These are phyloP conservation scores for Amanita muscaria DNA, from an alignment of 768 basidiomycete species.

Conservation along the genomic window DNA sequence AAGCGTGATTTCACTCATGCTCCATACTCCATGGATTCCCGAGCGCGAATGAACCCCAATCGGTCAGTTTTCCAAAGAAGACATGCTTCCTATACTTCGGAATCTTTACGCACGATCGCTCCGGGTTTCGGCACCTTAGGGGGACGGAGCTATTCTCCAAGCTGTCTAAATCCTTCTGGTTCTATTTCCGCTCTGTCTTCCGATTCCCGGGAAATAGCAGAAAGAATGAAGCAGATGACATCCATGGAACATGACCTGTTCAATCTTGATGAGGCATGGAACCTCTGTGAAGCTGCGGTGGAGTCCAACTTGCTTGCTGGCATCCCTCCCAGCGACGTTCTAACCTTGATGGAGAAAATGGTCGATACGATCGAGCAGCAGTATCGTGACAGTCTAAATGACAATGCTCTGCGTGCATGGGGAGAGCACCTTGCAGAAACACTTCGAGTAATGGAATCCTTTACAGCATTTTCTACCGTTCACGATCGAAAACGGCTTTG, in stretches of 20 bases:
- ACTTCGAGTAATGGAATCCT: slow-evolving; percentile 20
- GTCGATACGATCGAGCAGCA: slow-evolving; percentile 8
- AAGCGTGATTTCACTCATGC: neutral
- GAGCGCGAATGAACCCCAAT: slow-evolving; percentile 10
- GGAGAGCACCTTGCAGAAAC: slow-evolving; percentile 27
- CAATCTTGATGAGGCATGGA: slow-evolving; percentile 33
- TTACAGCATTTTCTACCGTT: slow-evolving; percentile 14
- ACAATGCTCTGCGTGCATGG: slow-evolving; percentile 23
- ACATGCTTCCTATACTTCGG: slow-evolving; percentile 16
- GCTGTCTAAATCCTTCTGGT: slow-evolving; percentile 5
- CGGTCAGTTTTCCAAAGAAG: slow-evolving; percentile 17
- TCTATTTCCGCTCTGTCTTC: slow-evolving; percentile 1
- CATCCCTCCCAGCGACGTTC: neutral
- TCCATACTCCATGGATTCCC: slow-evolving; percentile 4
- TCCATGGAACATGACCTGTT: slow-evolving; percentile 15
- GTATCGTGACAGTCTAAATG: slow-evolving; percentile 11
- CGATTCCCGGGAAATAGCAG: neutral
- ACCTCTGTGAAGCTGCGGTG: slow-evolving; percentile 22
- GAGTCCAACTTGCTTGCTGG: slow-evolving; percentile 3
- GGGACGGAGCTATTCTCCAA: neutral
- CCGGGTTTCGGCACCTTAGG: neutral
- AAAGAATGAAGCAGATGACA: slow-evolving; percentile 1
- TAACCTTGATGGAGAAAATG: slow-evolving; percentile 3
- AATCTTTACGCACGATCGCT: slow-evolving; percentile 6
- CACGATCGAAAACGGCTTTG: slow-evolving; percentile 17